Evolutionary conservation across 2,329 filamentous ascomycete species (phyloP).

Genomic region (Hirsutella minnesotensis): DNA sequence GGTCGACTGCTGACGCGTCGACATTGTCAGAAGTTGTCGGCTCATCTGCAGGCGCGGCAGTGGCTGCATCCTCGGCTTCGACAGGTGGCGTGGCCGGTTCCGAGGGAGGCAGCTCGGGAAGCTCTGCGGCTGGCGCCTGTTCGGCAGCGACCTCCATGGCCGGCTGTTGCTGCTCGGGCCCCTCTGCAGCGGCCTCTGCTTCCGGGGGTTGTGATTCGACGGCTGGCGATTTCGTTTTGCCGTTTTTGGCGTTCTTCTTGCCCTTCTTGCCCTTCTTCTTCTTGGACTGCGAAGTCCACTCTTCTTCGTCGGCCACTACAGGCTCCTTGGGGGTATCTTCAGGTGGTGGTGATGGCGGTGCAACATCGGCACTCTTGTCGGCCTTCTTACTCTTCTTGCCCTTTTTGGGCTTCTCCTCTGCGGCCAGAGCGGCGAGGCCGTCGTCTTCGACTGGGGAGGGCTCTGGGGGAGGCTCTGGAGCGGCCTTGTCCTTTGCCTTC

Average conservation of each 20-base stretch:
- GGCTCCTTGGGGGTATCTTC: slow-evolving; percentile 9
- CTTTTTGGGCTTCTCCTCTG: slow-evolving; percentile 5
- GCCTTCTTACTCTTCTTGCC: slow-evolving; percentile 12
- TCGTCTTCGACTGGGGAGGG: slow-evolving; percentile 1
- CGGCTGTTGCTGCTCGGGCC: no score
- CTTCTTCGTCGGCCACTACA: slow-evolving; percentile 6
- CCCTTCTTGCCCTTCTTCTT: slow-evolving; percentile 13
- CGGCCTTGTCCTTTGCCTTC: slow-evolving; percentile 8
- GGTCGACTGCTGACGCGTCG: background rate
- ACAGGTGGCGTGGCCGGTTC: background rate
- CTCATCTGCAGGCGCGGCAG: background rate
- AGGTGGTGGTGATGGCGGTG: slow-evolving; percentile 2
- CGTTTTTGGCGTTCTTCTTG: slow-evolving; percentile 12
- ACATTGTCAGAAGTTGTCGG: background rate
- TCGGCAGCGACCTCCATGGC: no score
- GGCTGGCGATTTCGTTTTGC: slow-evolving; percentile 1
- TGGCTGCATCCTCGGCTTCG: background rate
- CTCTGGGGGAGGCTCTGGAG: no score
- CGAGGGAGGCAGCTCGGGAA: no score
- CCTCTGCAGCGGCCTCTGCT: background rate
- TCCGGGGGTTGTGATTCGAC: slow-evolving; percentile 8
- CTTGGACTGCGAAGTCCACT: slow-evolving; percentile 1
- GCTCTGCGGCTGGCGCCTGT: no score
- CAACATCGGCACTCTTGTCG: slow-evolving; percentile 11
- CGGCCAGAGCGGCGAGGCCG: slow-evolving; percentile 9